phyloP scores from a whole-genome alignment of 2,329 filamentous ascomycete species.

The Geosmithia putterillii region DNA sequence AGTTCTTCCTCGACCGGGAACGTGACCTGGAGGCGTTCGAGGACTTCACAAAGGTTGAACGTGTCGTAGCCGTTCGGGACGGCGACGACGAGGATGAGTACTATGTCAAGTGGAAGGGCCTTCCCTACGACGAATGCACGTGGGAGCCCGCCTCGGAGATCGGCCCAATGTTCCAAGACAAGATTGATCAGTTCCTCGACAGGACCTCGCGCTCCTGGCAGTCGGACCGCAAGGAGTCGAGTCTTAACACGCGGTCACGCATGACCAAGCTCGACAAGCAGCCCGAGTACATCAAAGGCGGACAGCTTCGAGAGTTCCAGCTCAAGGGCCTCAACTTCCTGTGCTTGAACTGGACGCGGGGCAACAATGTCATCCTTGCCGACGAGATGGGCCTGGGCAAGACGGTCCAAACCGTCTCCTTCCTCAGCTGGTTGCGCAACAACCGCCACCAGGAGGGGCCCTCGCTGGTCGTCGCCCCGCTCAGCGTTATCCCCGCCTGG shows the following conservation, averaged over 20 bases:
- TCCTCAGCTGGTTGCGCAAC: constrained; percentile 94
- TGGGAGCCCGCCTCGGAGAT: constrained; percentile 77
- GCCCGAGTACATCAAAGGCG: constrained; percentile 72
- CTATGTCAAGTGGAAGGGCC: constrained; percentile 90
- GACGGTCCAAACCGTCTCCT: constrained; percentile 93
- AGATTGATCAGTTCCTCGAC: constrained; percentile 86
- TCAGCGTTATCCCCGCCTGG: constrained; percentile 97
- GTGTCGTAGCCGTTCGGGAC: constrained; percentile 74
- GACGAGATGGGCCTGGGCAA: constrained; percentile 99
- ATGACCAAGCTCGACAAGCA: constrained; percentile 68
- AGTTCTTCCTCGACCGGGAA: constrained; percentile 91
- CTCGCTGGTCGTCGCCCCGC: constrained; percentile 90
- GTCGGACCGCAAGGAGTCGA: constrained; percentile 69
- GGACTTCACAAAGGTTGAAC: constrained; percentile 85
- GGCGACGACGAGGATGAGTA: constrained; percentile 78
- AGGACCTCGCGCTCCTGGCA: constrained; percentile 68
- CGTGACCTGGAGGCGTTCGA: constrained; percentile 77
- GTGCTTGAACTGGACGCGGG: constrained; percentile 87
- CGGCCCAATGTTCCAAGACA: constrained; percentile 66
- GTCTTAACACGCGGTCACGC: constrained; percentile 59
- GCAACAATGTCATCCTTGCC: constrained; percentile 91
- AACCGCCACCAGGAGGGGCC: constrained; percentile 82
- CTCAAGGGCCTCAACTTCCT: constrained; percentile 90
- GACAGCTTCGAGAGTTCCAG: constrained; percentile 85
- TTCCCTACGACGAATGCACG: constrained; percentile 88